Evolutionary conservation across 2,329 filamentous ascomycete genomes (phyloP).

Genomic region (Mollisia scopiformis): DNA sequence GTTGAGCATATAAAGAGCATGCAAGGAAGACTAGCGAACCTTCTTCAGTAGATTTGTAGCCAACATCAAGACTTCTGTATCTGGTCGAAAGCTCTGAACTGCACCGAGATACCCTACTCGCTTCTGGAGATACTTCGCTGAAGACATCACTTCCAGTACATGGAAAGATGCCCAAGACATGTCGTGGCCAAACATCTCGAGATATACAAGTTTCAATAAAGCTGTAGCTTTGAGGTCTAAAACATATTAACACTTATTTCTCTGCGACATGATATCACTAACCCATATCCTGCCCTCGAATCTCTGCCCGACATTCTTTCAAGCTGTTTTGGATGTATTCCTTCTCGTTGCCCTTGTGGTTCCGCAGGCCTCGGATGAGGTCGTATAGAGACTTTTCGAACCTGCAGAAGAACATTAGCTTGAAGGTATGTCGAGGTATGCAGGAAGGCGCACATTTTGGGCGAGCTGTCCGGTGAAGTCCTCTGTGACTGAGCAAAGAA

Average conservation of each 20-base stretch:
- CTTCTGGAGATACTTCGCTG: constrained; percentile 91
- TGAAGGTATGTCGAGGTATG: background rate
- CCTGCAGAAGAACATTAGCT: constrained; percentile 53
- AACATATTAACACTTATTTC: constrained; percentile 3
- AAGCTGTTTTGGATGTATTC: constrained; percentile 93
- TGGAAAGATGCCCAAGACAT: constrained; percentile 99
- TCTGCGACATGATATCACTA: constrained; percentile 37
- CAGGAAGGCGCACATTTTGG: constrained; percentile 18
- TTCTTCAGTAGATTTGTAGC: constrained; percentile 97
- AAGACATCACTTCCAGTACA: constrained; percentile 98
- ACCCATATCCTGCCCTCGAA: constrained; percentile 93
- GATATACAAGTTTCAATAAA: constrained; percentile 91
- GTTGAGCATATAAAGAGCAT: constrained; percentile 17
- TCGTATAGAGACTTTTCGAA: constrained; percentile 99
- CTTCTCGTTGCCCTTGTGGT: constrained; percentile 92
- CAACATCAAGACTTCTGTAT: constrained; percentile 97
- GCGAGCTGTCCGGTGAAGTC: background rate
- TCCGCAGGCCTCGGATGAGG: constrained; percentile 93
- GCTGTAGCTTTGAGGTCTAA: constrained; percentile 94
- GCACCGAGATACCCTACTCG: constrained; percentile 93
- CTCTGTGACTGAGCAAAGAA: background rate
- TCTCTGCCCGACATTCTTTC: constrained; percentile 93
- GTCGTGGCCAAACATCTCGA: constrained; percentile 98
- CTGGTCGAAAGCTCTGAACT: constrained; percentile 92
- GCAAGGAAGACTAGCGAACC: constrained; percentile 45